Evolutionary conservation across 1,284 basidiomycete species (phyloP).

Genomic region (Ustilago trichophora): DNA sequence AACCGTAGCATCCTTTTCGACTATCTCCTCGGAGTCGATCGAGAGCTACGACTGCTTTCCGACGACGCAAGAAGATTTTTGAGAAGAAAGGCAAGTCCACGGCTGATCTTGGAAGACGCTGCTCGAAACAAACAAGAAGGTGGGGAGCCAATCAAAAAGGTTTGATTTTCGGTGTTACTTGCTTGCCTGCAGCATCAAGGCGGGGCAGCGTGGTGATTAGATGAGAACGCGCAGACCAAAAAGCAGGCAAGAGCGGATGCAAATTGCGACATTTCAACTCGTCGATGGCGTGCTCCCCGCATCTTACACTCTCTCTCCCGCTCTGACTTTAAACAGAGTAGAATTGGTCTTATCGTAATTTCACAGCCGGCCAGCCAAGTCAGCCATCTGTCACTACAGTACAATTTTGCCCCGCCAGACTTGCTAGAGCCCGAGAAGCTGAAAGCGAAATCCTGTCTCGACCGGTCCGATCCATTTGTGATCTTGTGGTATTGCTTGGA

Average conservation of each 20-base stretch:
- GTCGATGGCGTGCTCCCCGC: constrained; percentile 37
- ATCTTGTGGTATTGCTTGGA: not conserved
- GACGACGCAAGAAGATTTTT: too few species aligned
- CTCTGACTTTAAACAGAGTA: too few species aligned
- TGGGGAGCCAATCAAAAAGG: constrained; percentile 3
- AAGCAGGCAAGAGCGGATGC: constrained; percentile 17
- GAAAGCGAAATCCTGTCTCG: not conserved
- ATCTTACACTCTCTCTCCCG: not conserved
- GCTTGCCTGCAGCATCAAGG: too few species aligned
- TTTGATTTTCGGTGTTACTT: constrained; percentile 6
- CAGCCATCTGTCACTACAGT: too few species aligned
- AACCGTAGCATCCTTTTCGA: too few species aligned
- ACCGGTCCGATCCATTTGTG: constrained; percentile 25
- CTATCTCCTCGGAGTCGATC: too few species aligned
- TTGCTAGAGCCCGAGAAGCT: constrained; percentile 31
- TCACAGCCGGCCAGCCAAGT: too few species aligned
- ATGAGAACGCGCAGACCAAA: constrained; percentile 7
- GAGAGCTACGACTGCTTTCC: too few species aligned
- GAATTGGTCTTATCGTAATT: constrained; percentile 10
- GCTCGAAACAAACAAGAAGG: not conserved
- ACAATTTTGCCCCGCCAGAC: constrained; percentile 4
- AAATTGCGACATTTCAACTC: constrained; percentile 28
- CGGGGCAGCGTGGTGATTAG: constrained; percentile 20
- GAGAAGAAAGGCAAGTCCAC: too few species aligned
- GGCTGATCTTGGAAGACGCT: too few species aligned